Base-by-base conservation (phyloP, 2,329 filamentous ascomycete species). In the Dactylellina haptotyla region DNA sequence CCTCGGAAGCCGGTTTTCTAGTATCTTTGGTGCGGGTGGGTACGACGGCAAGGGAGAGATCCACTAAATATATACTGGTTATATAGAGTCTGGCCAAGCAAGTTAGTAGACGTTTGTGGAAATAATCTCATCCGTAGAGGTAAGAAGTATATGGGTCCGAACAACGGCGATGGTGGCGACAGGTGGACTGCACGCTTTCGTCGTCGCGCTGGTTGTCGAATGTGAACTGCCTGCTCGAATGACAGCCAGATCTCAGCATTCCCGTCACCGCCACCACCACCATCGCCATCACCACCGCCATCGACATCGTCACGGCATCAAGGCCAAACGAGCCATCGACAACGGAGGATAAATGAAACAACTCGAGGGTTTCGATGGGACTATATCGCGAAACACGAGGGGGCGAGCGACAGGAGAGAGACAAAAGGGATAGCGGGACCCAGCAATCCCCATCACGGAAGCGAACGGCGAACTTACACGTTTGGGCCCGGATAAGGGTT, bases 101-200 rank as follows among this genome's bases (percentile, higher is more conserved):
- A n/a, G n/a, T n/a, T n/a, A n/a, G n/a, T n/a, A n/a, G n/a, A n/a
- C n/a, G n/a, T n/a, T n/a, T n/a, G n/a, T n/a, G n/a, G n/a, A n/a
- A n/a, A n/a, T n/a, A n/a, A n/a, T n/a, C n/a, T n/a, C n/a, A n/a
- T n/a, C n/a, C n/a, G n/a, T n/a, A n/a, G n/a, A n/a, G n/a, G n/a
- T n/a, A n/a, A n/a, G n/a, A 20, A 4, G 41, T n/a, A 45, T 50
- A 14, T 26, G 2, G 16, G 45, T 28, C 20, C 9, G 18, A 5
- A 6, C 14, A 23, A 23, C 8, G 48, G 3, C 20, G n/a, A 23
- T 2, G 2, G 23, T 23, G 34, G 23, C 14, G 2, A 20, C 34
- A 16, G 53, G 41, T 57, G 34, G 18, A 57, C 53, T 14, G 53
- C 53, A 57, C 34, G 53, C 53, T 43, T 57, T 28, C 16, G 53